Evolutionary conservation across 441 rosid species (phyloP).

Genomic region (Syzygium syzygioides): DNA sequence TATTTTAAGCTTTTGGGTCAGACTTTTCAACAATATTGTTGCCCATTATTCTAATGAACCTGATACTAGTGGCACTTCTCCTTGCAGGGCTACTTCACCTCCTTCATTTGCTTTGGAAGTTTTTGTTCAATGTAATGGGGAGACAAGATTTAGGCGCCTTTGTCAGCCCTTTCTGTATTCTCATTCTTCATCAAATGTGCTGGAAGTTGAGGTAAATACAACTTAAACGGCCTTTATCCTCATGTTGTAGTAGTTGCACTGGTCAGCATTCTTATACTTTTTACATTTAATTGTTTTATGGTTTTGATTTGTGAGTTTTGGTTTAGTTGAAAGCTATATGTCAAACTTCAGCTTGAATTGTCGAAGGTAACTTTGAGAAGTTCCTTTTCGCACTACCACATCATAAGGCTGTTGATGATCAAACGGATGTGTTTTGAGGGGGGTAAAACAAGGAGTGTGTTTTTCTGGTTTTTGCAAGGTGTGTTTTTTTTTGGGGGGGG

Average conservation of each 20-base stretch:
- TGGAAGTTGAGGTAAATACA: constrained; percentile 86
- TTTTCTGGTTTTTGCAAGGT: background rate
- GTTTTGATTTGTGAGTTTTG: background rate
- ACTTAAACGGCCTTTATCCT: background rate
- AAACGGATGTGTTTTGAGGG: background rate
- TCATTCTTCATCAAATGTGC: constrained; percentile 90
- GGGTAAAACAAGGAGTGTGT: background rate
- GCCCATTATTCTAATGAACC: background rate
- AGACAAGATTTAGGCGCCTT: constrained; percentile 93
- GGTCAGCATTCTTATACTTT: background rate
- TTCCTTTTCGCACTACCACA: background rate
- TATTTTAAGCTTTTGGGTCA: background rate
- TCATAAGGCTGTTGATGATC: background rate
- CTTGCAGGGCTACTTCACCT: constrained; percentile 86
- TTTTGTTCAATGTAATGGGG: constrained; percentile 90
- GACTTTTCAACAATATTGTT: background rate
- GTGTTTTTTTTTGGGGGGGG: background rate
- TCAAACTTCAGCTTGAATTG: background rate
- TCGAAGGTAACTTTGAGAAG: background rate
- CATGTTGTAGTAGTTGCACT: background rate
- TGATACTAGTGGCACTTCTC: background rate
- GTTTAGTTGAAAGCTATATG: background rate
- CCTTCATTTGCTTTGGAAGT: constrained; percentile 99
- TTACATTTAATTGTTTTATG: background rate
- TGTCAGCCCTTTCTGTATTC: constrained; percentile 96